A percentile compares a stretch with the other conserved stretches of the same genome.
phyloP scores from a whole-genome alignment of 139 green algal genomes.

The Closterium sp. region DNA sequence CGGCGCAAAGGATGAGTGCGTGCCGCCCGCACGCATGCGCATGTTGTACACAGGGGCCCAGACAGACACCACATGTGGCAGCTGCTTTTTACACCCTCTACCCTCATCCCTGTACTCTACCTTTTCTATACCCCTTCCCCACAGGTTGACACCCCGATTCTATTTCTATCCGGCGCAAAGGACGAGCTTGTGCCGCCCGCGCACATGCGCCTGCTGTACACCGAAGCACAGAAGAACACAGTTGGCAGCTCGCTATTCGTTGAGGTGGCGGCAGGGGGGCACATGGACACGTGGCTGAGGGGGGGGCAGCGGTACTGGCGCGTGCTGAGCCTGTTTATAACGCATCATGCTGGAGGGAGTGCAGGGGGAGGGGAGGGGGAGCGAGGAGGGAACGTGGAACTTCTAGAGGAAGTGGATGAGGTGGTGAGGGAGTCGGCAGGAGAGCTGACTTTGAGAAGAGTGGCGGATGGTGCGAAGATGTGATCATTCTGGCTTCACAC shows the following conservation, averaged over 20 bases:
- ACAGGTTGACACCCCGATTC: constrained; percentile 17
- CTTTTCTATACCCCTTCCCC: no score
- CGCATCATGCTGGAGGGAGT: neutral
- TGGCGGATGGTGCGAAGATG: no score
- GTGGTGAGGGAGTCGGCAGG: no score
- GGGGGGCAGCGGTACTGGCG: constrained; percentile 45
- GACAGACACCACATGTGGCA: no score
- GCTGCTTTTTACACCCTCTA: no score
- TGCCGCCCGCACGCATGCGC: no score
- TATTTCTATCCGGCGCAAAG: constrained; percentile 47
- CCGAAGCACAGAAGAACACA: constrained; percentile 4
- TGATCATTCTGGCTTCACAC: no score
- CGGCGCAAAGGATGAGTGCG: constrained; percentile 74
- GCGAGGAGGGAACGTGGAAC: no score
- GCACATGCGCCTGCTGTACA: constrained; percentile 73
- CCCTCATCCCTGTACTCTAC: no score
- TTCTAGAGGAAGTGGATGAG: no score
- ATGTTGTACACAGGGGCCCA: constrained; percentile 52
- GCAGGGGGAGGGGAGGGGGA: no score
- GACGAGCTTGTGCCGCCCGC: constrained; percentile 78
- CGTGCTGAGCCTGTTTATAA: constrained; percentile 33
- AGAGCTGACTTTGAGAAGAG: no score
- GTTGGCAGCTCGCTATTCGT: constrained; percentile 18
- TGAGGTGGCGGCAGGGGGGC: constrained; percentile 23
- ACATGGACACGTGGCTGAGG: constrained; percentile 56